Evolutionary conservation across 768 basidiomycete genomes (phyloP), one percentile per base, ranked within the genome.

Genomic region (Sporobolomyces pararoseus): DNA sequence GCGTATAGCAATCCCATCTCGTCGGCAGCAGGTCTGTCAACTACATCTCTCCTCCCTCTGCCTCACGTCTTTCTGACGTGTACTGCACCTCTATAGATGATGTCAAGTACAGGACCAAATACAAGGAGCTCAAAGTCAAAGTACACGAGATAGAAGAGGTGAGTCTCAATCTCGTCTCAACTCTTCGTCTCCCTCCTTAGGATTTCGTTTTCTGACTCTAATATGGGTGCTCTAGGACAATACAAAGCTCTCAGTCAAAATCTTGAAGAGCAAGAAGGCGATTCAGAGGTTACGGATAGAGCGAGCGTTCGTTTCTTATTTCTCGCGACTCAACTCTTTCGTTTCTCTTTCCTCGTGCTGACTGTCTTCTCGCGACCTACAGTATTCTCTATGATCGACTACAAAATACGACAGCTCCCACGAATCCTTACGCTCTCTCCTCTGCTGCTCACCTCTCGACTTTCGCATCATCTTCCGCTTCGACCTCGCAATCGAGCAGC

Each of bases 321-420:
- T 50, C 14, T 23, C 21, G 0, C 25, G 4, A 34, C 42, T 12
- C 2, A 39, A 1, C n/a, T 42, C 39, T 17, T n/a, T 55, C 6
- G 14, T n/a, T n/a, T 25, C 35, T 13, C 21, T 14, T 35, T 37
- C 34, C n/a, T 51, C 25, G 12, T 13, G 23, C 46, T 47, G 21
- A 47, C 10, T 21, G 10, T 17, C 46, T 23, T 13, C 2, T 35
- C 14, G 3, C 1, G n/a, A 1, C 7, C n/a, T 2, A 1, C 63
- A 72, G 71, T 1, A 67, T 74, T 34, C 69, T 74, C 21, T 74
- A 70, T 63, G 73, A 74, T 65, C 68, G 73, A 9, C 58, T 74
- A 5, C 62, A 70, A n/a, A 16, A 37, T 25, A 65, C 66, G 25
- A 44, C 62, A 23, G 54, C 59, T 2, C 73, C 73, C 4, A 61